A percentile compares a stretch with the other conserved stretches of the same genome.
phyloP scores from a whole-genome alignment of 2,329 filamentous ascomycete genomes.

The Stemphylium lycopersici region DNA sequence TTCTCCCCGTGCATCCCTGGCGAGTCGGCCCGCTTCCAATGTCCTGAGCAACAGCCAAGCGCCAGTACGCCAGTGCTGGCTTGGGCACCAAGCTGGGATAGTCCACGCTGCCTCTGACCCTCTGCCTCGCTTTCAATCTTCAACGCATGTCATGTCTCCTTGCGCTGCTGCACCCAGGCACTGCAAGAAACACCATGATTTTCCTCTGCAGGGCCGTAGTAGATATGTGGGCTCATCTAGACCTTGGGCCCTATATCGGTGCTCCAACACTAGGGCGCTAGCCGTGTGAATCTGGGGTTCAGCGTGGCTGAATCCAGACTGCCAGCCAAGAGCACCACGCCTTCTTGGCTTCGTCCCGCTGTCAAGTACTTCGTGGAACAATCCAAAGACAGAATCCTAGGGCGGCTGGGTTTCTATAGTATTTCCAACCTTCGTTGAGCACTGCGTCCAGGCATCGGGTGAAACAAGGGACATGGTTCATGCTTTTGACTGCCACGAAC shows the following conservation, averaged over 20 bases:
- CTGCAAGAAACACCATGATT: background rate
- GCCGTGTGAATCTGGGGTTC: slow-evolving; percentile 26
- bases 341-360: slow-evolving; percentile 35
- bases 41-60: slow-evolving; percentile 25
- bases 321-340: slow-evolving; percentile 33
- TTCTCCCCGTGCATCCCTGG: slow-evolving; percentile 15
- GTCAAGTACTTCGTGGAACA: slow-evolving; percentile 14
- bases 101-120: slow-evolving; percentile 1
- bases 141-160: background rate
- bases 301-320: slow-evolving; percentile 45
- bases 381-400: background rate
- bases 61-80: slow-evolving; percentile 13
- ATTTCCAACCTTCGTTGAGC: background rate
- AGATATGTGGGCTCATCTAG: slow-evolving; percentile 1
- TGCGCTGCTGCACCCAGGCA: background rate
- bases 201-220: background rate
- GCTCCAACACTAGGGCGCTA: slow-evolving; percentile 5
- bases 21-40: slow-evolving; percentile 27
- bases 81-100: slow-evolving; percentile 8
- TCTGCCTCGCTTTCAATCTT: background rate
- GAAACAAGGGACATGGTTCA: slow-evolving; percentile 8
- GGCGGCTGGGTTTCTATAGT: background rate
- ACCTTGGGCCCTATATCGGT: slow-evolving; percentile 6
- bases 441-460: slow-evolving; percentile 1
- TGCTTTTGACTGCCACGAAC: slow-evolving; percentile 8